Conservation (phyloP, 2,329 filamentous ascomycete species). For the Phaeoacremonium minimum region DNA sequence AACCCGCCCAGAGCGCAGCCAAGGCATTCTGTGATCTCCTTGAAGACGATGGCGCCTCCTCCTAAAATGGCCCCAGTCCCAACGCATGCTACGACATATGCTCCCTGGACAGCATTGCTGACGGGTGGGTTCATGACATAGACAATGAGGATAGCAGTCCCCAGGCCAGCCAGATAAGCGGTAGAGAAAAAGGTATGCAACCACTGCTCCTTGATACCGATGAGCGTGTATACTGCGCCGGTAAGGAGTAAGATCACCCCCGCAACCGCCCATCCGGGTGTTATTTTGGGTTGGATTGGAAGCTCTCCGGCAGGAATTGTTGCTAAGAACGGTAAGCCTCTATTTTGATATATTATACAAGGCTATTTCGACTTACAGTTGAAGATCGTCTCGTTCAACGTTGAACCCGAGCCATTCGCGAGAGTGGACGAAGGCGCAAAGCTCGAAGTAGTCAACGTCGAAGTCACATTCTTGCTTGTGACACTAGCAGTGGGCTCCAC, state of each 20-base stretch:
- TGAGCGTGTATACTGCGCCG: slow-evolving; percentile 66
- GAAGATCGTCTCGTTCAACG: slow-evolving; percentile 15
- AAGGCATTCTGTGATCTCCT: slow-evolving; percentile 75
- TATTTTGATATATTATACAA: neutral
- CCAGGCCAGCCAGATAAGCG: slow-evolving; percentile 67
- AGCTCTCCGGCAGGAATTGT: slow-evolving; percentile 50
- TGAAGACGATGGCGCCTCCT: slow-evolving; percentile 70
- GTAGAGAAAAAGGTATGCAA: slow-evolving; percentile 78
- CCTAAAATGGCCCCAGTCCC: slow-evolving; percentile 73
- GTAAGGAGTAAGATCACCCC: slow-evolving; percentile 72
- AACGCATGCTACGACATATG: slow-evolving; percentile 75
- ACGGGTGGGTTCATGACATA: slow-evolving; percentile 85
- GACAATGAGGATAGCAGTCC: slow-evolving; percentile 76
- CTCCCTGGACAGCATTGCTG: slow-evolving; percentile 72
- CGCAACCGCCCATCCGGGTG: slow-evolving; percentile 75
- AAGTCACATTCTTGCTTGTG: too few relatives aligned
- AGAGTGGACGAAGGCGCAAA: too few relatives aligned
- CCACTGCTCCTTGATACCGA: slow-evolving; percentile 79
- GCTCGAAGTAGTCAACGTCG: too few relatives aligned
- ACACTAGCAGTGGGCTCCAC: too few relatives aligned
- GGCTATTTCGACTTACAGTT: slow-evolving; percentile 15
- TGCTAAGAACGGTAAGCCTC: slow-evolving; percentile 22
- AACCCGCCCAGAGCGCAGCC: slow-evolving; percentile 86
- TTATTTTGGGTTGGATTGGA: slow-evolving; percentile 70
- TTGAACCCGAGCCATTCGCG: too few relatives aligned